Conservation (phyloP, 228 moss, liverwort and hornwort species). For the Sphagnum fallax region DNA sequence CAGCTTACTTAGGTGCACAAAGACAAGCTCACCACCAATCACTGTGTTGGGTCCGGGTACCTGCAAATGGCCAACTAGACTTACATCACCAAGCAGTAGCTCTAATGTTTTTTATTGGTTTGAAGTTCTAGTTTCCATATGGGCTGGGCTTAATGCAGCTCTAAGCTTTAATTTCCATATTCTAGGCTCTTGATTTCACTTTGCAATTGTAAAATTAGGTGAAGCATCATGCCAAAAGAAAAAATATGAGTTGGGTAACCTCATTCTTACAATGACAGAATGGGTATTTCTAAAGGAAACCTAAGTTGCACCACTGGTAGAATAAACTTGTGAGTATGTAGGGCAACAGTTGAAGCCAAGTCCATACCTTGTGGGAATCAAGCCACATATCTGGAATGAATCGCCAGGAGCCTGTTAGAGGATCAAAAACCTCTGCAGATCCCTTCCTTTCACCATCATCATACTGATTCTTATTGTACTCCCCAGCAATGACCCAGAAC, state of each 20-base stretch:
- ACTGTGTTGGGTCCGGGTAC: constrained; percentile 52
- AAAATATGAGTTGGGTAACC: no score
- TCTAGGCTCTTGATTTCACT: no score
- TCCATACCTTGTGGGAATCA: constrained; percentile 52
- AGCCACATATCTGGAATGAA: constrained; percentile 52
- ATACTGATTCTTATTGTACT: constrained; percentile 49
- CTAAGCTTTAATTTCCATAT: no score
- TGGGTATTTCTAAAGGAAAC: no score
- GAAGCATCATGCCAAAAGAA: no score
- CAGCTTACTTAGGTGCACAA: constrained; percentile 34
- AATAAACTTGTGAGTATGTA: no score
- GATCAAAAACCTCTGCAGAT: constrained; percentile 56
- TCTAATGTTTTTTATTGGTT: background rate
- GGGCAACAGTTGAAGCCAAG: no score
- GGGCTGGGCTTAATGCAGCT: no score
- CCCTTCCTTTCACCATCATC: constrained; percentile 27
- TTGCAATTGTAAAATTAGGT: no score
- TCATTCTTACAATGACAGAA: no score
- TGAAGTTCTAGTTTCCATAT: background rate
- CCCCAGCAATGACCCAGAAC: constrained; percentile 70
- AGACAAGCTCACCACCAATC: constrained; percentile 44
- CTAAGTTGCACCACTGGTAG: no score
- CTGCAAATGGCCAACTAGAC: constrained; percentile 13
- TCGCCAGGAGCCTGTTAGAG: constrained; percentile 44
- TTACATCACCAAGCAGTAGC: background rate